phyloP scores from a whole-genome alignment of 164 flowering plant genomes.

The Stephania cephalantha region DNA sequence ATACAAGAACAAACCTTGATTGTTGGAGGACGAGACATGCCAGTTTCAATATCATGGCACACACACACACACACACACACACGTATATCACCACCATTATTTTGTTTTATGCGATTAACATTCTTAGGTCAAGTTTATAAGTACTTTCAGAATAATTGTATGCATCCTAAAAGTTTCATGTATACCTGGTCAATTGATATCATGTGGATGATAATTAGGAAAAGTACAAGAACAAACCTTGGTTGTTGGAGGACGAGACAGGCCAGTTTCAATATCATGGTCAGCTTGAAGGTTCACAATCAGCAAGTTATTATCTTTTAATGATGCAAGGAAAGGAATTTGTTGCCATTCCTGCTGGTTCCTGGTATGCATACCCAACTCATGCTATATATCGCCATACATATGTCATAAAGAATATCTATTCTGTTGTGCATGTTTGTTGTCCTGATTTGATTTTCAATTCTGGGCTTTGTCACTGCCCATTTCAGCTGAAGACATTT shows the following conservation, averaged over 20 bases:
- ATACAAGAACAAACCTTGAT: slow-evolving; percentile 91
- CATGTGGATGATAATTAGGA: slow-evolving; percentile 42
- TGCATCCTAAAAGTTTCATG: not conserved
- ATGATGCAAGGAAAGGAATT: slow-evolving; percentile 87
- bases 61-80: not conserved
- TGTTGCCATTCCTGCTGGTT: slow-evolving; percentile 94
- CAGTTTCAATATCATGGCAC: slow-evolving; percentile 59
- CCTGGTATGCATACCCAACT: slow-evolving; percentile 48
- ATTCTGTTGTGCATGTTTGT: not conserved
- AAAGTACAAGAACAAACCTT: slow-evolving; percentile 89
- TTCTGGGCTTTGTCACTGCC: not conserved
- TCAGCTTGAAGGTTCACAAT: slow-evolving; percentile 86
- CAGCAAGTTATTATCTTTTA: slow-evolving; percentile 80
- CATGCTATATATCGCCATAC: not conserved
- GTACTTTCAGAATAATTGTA: not conserved
- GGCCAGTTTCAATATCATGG: slow-evolving; percentile 89
- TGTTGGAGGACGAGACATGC: slow-evolving; percentile 93
- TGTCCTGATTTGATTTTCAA: not conserved
- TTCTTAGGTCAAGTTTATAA: not conserved
- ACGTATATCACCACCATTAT: not conserved
- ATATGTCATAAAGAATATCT: not conserved
- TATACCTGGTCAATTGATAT: not conserved
- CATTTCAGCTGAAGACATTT: not conserved
- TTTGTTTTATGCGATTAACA: no score
- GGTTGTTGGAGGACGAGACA: slow-evolving; percentile 95